Base-by-base conservation (phyloP, 78 protist species). In the Monocercomonoides exilis region DNA sequence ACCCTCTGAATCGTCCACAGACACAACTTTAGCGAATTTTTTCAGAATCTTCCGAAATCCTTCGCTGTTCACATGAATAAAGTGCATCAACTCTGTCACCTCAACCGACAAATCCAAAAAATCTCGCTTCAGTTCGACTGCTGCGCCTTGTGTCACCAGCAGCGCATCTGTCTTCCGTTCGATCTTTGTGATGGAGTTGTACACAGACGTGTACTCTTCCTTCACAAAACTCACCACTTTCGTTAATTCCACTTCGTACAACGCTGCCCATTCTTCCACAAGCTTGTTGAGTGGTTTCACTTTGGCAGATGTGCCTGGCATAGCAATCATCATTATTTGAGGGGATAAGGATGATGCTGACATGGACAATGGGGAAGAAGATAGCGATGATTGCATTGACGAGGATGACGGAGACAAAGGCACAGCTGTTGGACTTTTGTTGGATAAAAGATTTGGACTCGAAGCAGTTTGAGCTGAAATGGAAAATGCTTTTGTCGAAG, bases 31-130 rank as follows among this genome's bases (percentile, higher is more conserved):
- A 29, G 5, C 43, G 42, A 79, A 6, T 6, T 79, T 79, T 41
- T 79, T 79, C 82, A 79, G 82, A 6, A 79, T 79, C 82, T 79
- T 79, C 45, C 82, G 82, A 41, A 79, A 79, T 33, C 82, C 82
- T 41, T 79, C 82, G 45, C 11, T 33, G 82, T 79, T 79, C 43
- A 79, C 82, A 32, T 6, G 11, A 41, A 33, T 4, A 41, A 32
- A 79, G 82, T 79, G n/a, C 82, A 33, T 6, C 82, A 21, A 4
- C 82, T 79, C 82, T 32, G 4, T 4, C 82, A 6, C 82, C 82
- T 79, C 82, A 33, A 79, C 82, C 6, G 45, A 33, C 42, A 79
- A 21, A 41, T 79, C 11, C 45, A 79, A 41, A 41, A 79, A 79
- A 41, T 79, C 38, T 11, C 70, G 70, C 70, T 54, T 54, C 70